Evolutionary conservation across 345 rosid species (phyloP), one percentile per base, ranked within the genome.

Genomic region (Eutrema heterophyllum): DNA sequence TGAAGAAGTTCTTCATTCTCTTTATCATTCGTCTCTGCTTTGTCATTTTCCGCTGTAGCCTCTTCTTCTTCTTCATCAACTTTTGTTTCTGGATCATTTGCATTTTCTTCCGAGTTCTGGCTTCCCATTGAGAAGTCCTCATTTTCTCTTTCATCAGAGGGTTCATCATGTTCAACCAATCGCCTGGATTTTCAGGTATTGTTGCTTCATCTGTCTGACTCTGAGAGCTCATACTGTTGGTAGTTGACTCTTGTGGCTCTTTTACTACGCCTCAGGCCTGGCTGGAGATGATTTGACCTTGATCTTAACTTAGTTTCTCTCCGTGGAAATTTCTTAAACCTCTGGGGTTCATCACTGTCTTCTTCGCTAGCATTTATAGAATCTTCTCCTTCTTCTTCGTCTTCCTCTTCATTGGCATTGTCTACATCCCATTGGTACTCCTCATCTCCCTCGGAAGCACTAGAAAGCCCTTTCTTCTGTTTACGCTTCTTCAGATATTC

Each of bases 401-500:
- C 98, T 44, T 84, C 87, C 40, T 84, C 98, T 50, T 89, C 89
- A 66, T 86, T 88, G 41, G 83, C 84, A 75, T 85, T 84, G 64
- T 89, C 97, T 70, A 84, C 96, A 35, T 91, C 99, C 96, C 91
- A 85, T 59, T 46, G 61, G 75, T 94, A 94, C 81, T 94, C 98
- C 71, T 93, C 98, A 71, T 94, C 97, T 71, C 96, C 99, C 81
- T 94, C 99, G 9, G 97, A 94, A 80, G 92, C 87, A 80, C 97
- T 94, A 59, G 91, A 89, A 59, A 69, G 58, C 77, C 79, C 86
- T 79, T 80, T 84, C 78, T 77, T 84, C 74, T 81, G 88, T 75
- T 91, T 92, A 74, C 79, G 87, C 75, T 88, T 80, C 81, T 80
- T 88, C 74, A 86, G 87, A 63, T 94, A 94, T 74, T 87, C 97